Percentiles rank a stretch among this genome's conserved stretches.
These are phyloP conservation scores for Oemleria cerasiformis DNA, from an alignment of 306 rosid species.

Conservation along the genomic window DNA sequence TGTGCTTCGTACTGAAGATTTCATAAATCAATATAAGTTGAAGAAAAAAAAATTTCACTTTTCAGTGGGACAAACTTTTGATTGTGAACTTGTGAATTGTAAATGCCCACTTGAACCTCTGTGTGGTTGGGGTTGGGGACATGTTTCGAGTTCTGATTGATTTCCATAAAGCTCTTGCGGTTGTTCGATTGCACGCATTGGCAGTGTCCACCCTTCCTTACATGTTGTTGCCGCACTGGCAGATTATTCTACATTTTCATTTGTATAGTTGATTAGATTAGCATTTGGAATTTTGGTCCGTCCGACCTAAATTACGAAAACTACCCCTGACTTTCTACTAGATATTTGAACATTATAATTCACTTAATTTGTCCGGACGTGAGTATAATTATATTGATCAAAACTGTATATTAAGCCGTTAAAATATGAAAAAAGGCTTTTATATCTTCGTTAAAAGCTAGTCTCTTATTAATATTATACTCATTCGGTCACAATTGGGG, in stretches of 20 bases:
- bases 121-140: background rate
- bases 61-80: background rate
- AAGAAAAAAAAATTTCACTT: background rate
- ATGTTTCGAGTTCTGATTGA: conserved; percentile 11
- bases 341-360: too few relatives aligned
- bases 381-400: too few relatives aligned
- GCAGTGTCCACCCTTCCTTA: background rate
- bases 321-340: background rate
- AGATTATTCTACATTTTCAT: too few relatives aligned
- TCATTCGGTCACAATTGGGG: too few relatives aligned
- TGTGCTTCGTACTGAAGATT: conserved; percentile 22
- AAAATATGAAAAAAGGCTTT: background rate
- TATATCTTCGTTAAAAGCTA: background rate
- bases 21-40: background rate
- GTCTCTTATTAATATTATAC: too few relatives aligned
- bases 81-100: background rate
- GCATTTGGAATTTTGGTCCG: background rate
- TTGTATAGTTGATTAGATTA: background rate
- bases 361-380: too few relatives aligned
- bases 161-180: background rate
- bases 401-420: too few relatives aligned
- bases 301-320: background rate
- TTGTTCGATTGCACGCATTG: background rate
- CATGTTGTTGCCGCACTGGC: background rate
- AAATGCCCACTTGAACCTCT: background rate